Evolutionary conservation across 441 rosid species (phyloP).

Genomic region (Eutrema salsugineum): DNA sequence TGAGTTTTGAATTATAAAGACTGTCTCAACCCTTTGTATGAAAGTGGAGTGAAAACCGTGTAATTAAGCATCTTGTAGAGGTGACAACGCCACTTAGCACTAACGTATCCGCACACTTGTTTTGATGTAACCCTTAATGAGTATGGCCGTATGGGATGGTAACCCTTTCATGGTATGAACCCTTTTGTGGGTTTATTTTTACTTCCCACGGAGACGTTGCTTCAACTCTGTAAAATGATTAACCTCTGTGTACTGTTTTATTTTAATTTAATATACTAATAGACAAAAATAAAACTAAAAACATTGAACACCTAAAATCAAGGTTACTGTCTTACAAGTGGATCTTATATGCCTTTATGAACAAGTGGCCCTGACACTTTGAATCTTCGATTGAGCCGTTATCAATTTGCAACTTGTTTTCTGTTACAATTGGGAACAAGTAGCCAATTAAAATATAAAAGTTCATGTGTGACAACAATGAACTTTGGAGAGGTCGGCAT

Average conservation of each 20-base stretch:
- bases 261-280: background rate
- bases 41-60: too few relatives aligned
- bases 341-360: background rate
- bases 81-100: too few relatives aligned
- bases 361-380: slow-evolving; percentile 8
- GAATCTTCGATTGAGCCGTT: slow-evolving; percentile 13
- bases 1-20: too few relatives aligned
- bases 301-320: background rate
- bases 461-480: background rate
- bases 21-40: too few relatives aligned
- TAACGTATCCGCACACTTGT: too few relatives aligned
- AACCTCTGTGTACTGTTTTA: background rate
- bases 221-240: background rate
- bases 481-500: background rate
- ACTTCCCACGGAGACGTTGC: background rate
- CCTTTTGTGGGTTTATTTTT: background rate
- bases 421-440: background rate
- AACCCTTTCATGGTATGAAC: too few relatives aligned
- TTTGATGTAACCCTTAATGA: too few relatives aligned
- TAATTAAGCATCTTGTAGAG: too few relatives aligned
- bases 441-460: background rate
- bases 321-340: background rate
- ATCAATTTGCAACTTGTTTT: slow-evolving; percentile 12
- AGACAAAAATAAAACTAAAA: background rate
- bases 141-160: too few relatives aligned